Evolutionary conservation across 371 early-diverging fungal genomes (phyloP).

Genomic region (Saksenaea vasiformis): DNA sequence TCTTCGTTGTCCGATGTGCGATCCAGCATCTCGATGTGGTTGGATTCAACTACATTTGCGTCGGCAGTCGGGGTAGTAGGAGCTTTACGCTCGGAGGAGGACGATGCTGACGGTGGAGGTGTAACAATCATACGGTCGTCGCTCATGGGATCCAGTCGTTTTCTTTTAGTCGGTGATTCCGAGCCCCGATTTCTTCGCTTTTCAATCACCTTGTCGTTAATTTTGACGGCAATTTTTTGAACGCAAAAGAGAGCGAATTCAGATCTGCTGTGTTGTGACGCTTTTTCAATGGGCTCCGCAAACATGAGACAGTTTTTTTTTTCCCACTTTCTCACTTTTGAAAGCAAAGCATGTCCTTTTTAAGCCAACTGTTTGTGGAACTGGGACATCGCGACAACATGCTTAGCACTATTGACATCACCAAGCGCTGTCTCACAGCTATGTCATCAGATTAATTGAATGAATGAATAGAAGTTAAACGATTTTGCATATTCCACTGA

Average conservation of each 20-base stretch:
- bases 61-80: constrained; percentile 2
- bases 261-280: background rate
- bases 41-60: constrained; percentile 1
- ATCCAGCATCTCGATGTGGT: constrained; percentile 4
- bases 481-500: no score
- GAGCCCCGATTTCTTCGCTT: constrained; percentile 20
- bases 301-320: no score
- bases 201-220: constrained; percentile 17
- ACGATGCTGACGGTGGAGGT: constrained; percentile 1
- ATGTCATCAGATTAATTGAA: no score
- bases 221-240: constrained; percentile 12
- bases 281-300: background rate
- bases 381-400: no score
- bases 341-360: no score
- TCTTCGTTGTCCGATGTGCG: constrained; percentile 4
- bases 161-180: constrained; percentile 22
- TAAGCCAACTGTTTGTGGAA: no score
- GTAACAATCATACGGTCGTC: constrained; percentile 1
- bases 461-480: no score
- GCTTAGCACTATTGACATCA: no score
- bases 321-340: no score
- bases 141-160: constrained; percentile 9
- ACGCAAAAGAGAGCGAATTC: background rate
- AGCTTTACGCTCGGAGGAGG: background rate
- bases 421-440: no score